These are phyloP conservation scores for Phellopilus nigrolimitatus DNA, from an alignment of 1,284 basidiomycete species.

Conservation along the genomic window DNA sequence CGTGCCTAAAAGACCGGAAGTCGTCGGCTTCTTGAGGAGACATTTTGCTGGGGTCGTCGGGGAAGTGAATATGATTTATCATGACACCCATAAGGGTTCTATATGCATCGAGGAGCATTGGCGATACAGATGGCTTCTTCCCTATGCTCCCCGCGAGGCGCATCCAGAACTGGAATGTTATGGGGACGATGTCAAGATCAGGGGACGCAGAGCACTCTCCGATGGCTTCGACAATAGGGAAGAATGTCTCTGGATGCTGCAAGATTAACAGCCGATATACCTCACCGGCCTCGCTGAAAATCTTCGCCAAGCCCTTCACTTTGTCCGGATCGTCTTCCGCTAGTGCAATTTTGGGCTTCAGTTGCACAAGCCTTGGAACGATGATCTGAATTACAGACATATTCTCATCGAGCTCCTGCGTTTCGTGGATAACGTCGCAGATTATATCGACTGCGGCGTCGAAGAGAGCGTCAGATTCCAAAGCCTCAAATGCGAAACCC, in stretches of 20 bases:
- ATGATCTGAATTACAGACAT: constrained; percentile 86
- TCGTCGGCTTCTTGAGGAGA: constrained; percentile 87
- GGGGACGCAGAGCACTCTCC: constrained; percentile 90
- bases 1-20: constrained; percentile 93
- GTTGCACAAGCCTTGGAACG: constrained; percentile 74
- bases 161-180: constrained; percentile 99
- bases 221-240: constrained; percentile 92
- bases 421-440: constrained; percentile 96
- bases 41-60: constrained; percentile 61
- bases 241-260: constrained; percentile 85
- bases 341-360: constrained; percentile 60
- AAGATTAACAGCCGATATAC: constrained; percentile 89
- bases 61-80: constrained; percentile 91
- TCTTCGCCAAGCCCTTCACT: constrained; percentile 85
- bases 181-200: constrained; percentile 95
- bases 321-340: constrained; percentile 79
- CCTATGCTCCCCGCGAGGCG: constrained; percentile 80
- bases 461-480: constrained; percentile 83
- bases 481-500: constrained; percentile 76
- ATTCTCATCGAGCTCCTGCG: constrained; percentile 95
- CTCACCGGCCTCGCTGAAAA: constrained; percentile 96
- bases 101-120: constrained; percentile 78
- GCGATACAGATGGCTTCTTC: constrained; percentile 64
- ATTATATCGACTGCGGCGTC: constrained; percentile 90
- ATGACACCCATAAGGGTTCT: constrained; percentile 81